Conservation (phyloP, 495 filamentous ascomycete species). For the Xylaria acuta region DNA sequence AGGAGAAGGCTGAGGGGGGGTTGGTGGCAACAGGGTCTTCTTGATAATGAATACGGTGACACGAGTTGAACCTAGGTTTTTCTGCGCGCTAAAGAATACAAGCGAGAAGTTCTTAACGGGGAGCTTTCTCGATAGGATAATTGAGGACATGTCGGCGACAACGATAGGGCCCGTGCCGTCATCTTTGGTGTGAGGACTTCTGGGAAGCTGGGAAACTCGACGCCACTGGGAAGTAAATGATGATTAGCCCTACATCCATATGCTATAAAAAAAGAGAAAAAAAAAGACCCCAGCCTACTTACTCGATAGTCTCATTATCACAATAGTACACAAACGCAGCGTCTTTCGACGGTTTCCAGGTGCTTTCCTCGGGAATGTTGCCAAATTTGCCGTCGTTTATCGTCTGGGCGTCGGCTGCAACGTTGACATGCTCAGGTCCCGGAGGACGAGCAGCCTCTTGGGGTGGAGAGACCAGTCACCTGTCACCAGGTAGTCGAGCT, state of each 20-base stretch:
- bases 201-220: slow-evolving; percentile 42
- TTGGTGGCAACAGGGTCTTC: slow-evolving; percentile 66
- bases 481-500: slow-evolving; percentile 80
- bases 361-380: slow-evolving; percentile 68
- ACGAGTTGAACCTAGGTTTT: slow-evolving; percentile 79
- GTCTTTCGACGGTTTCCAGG: slow-evolving; percentile 71
- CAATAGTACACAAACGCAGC: slow-evolving; percentile 79
- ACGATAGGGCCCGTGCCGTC: slow-evolving; percentile 51
- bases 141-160: slow-evolving; percentile 79
- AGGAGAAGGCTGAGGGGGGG: slow-evolving; percentile 50
- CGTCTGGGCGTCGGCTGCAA: slow-evolving; percentile 70
- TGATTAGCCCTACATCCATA: too few relatives aligned
- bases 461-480: slow-evolving; percentile 70
- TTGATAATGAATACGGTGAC: slow-evolving; percentile 77
- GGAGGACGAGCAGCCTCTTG: slow-evolving; percentile 74
- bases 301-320: slow-evolving; percentile 86
- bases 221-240: too few relatives aligned
- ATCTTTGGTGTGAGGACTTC: slow-evolving; percentile 48
- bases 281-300: too few relatives aligned
- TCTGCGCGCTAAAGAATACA: slow-evolving; percentile 77
- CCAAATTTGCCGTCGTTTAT: slow-evolving; percentile 76
- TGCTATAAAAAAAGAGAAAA: too few relatives aligned
- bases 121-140: slow-evolving; percentile 60
- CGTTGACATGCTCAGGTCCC: slow-evolving; percentile 71
- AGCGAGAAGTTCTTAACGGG: slow-evolving; percentile 66